These are phyloP conservation scores for Apostasia shenzhenica DNA, from an alignment of 106 monocot species.

Conservation along the genomic window DNA sequence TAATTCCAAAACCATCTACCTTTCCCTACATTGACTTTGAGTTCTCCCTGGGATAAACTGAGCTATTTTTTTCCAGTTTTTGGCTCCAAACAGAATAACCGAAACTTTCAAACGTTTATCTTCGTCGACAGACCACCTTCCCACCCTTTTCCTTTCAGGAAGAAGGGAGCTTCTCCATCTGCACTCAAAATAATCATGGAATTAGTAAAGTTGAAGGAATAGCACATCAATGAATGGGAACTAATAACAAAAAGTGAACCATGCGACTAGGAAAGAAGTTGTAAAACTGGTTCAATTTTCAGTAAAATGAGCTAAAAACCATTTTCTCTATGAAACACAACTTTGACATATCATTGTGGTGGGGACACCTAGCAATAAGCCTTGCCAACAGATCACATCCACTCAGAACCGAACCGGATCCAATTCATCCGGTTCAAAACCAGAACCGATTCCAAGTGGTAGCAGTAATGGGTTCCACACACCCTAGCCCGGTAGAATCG, in stretches of 20 bases:
- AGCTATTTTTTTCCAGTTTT: constrained; percentile 84
- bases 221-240: background rate
- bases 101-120: constrained; percentile 91
- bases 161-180: constrained; percentile 86
- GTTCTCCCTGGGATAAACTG: constrained; percentile 77
- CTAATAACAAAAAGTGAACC: background rate
- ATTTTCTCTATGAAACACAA: too few species aligned
- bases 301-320: too few species aligned
- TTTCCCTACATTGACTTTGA: constrained; percentile 81
- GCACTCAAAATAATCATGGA: constrained; percentile 2
- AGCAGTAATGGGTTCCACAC: too few species aligned
- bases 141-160: constrained; percentile 64
- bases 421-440: too few species aligned
- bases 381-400: too few species aligned
- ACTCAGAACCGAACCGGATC: too few species aligned
- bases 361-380: too few species aligned
- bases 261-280: too few species aligned
- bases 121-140: constrained; percentile 92
- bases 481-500: too few species aligned
- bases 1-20: constrained; percentile 27
- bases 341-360: too few species aligned
- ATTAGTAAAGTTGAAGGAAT: constrained; percentile 1
- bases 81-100: constrained; percentile 79
- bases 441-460: too few species aligned
- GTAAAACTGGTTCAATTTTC: too few species aligned